Conservation (phyloP, 106 monocot species). For the Iris macrosiphon region DNA sequence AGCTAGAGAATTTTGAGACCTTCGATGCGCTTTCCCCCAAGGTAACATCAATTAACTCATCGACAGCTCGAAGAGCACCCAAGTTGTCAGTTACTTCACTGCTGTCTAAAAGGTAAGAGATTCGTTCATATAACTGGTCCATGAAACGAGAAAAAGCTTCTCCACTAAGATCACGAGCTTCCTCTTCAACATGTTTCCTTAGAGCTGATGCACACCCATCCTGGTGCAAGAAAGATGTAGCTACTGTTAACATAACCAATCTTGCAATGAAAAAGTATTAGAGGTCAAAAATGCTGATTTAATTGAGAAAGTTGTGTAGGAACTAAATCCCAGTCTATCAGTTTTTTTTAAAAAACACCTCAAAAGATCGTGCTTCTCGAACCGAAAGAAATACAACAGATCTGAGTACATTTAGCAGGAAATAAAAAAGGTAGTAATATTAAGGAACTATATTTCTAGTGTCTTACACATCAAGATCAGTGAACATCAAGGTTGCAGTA, state of each 20-base stretch:
- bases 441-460: too few relatives aligned
- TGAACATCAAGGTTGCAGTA: too few relatives aligned
- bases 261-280: background rate
- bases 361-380: too few relatives aligned
- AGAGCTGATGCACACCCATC: slow-evolving; percentile 43
- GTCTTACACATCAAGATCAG: too few relatives aligned
- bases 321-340: too few relatives aligned
- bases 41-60: slow-evolving; percentile 78
- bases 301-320: background rate
- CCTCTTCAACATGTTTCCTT: slow-evolving; percentile 67
- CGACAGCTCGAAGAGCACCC: slow-evolving; percentile 72
- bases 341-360: too few relatives aligned
- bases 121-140: slow-evolving; percentile 94
- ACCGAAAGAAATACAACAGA: too few relatives aligned
- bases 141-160: slow-evolving; percentile 92
- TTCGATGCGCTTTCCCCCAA: slow-evolving; percentile 90
- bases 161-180: slow-evolving; percentile 70
- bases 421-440: too few relatives aligned
- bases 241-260: slow-evolving; percentile 1
- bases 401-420: too few relatives aligned
- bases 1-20: slow-evolving; percentile 84
- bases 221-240: too few relatives aligned
- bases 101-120: slow-evolving; percentile 62
- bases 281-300: background rate
- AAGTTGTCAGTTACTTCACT: slow-evolving; percentile 78